Conservation (phyloP, 1,284 basidiomycete genomes). For the Crepidotus sp. region DNA sequence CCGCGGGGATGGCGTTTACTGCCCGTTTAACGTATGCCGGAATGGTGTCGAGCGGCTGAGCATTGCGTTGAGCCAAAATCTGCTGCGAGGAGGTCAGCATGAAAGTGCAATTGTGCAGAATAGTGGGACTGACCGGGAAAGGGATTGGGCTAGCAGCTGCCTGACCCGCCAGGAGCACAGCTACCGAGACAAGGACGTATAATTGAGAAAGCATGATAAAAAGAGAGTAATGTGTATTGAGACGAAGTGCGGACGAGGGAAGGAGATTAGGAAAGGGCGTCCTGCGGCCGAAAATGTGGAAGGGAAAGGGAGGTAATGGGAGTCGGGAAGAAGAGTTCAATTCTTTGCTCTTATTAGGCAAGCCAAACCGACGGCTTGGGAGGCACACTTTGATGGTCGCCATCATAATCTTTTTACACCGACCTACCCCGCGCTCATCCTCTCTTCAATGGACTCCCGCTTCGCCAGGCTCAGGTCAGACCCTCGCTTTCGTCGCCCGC, state of each 20-base stretch:
- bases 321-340: conserved; percentile 19
- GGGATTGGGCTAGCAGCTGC: conserved; percentile 39
- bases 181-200: conserved; percentile 29
- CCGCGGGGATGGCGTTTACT: conserved; percentile 23
- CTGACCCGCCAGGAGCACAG: conserved; percentile 38
- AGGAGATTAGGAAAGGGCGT: conserved; percentile 26
- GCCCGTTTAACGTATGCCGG: conserved; percentile 35
- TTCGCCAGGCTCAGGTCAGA: conserved; percentile 87
- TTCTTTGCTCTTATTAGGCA: background rate
- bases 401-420: background rate
- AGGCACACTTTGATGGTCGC: background rate
- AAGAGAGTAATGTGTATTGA: conserved; percentile 18
- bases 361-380: too few relatives aligned
- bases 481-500: conserved; percentile 85
- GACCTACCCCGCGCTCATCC: too few relatives aligned
- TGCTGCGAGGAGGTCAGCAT: conserved; percentile 3
- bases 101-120: too few relatives aligned
- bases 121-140: conserved; percentile 28
- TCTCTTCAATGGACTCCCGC: conserved; percentile 50
- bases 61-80: conserved; percentile 23
- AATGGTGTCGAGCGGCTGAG: conserved; percentile 37
- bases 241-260: conserved; percentile 17
- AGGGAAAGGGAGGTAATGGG: conserved; percentile 27
- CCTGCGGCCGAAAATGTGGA: conserved; percentile 29
- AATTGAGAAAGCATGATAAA: conserved; percentile 19